These are phyloP conservation scores for Claviceps quebecensis DNA, from an alignment of 2,329 filamentous ascomycete species.

Conservation along the genomic window DNA sequence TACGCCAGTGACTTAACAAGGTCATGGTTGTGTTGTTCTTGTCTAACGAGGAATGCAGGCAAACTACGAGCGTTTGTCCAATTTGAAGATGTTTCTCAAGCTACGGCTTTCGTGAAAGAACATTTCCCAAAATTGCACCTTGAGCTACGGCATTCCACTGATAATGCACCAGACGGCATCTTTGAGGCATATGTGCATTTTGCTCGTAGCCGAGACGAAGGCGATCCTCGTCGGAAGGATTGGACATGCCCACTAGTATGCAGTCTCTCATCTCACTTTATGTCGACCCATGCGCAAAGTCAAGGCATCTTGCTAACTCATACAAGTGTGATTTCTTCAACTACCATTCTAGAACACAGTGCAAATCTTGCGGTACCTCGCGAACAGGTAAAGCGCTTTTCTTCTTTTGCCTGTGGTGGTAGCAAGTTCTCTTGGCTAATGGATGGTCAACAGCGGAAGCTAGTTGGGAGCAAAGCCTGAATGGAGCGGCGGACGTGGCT, in stretches of 20 bases:
- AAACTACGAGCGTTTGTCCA: conserved; percentile 28
- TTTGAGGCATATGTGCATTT: conserved; percentile 27
- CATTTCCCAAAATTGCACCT: conserved; percentile 27
- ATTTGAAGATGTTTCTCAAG: conserved; percentile 25
- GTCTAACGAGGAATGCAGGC: conserved; percentile 14
- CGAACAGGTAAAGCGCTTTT: conserved; percentile 15
- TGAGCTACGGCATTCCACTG: conserved; percentile 21
- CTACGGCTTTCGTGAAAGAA: conserved; percentile 27
- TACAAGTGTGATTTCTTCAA: conserved; percentile 26
- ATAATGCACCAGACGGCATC: conserved; percentile 24
- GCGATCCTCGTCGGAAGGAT: conserved; percentile 16
- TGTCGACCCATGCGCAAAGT: not conserved
- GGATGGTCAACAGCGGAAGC: conserved; percentile 6
- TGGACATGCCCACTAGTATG: conserved; percentile 24
- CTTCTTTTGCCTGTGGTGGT: not conserved
- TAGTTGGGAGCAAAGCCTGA: conserved; percentile 24
- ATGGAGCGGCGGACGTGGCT: conserved; percentile 34
- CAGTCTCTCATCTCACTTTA: not conserved
- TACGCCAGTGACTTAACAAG: too few species aligned
- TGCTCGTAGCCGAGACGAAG: conserved; percentile 23
- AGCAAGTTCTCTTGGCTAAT: not conserved
- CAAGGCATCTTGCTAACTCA: conserved; percentile 8
- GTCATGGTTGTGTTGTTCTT: not conserved
- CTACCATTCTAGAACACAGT: conserved; percentile 22
- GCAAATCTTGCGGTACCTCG: conserved; percentile 23